Evolutionary conservation across 2,329 filamentous ascomycete species (phyloP), one percentile per base, ranked within the genome.

Genomic region (Fonsecaea pedrosoi): DNA sequence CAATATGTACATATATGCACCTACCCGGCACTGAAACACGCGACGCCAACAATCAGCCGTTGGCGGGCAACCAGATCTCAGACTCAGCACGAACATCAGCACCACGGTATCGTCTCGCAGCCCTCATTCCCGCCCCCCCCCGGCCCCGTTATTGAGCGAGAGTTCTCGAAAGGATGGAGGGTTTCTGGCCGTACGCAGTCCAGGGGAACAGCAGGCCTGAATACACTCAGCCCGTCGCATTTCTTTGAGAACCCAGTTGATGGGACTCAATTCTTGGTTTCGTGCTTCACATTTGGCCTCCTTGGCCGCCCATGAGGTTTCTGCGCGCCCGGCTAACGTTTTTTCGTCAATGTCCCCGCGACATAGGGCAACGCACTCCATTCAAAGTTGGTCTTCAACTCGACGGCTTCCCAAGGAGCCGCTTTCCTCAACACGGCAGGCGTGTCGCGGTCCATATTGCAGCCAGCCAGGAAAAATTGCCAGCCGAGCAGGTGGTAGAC

Each of bases 391-490:
- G 69, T 73, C 71, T 83, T 78, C 69, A 86, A 65, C n/a, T 84
- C 78, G 57, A 83, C 77, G 67, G 75, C 76, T 42, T 80, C 81
- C 85, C 85, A 87, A 15, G 78, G 77, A 0, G 80, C 81, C 21
- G 81, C 82, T 13, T 75, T 74, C 60, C 76, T 77, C 69, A 86
- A 72, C 54, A 75, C 80, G 32, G 74, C 72, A 60, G 77, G 77
- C 10, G 83, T 86, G 75, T 84, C 79, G 55, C 84, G 76, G 72
- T 82, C 78, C 67, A 87, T 70, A 62, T 81, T 76, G 71, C 85
- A 87, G 65, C 82, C 82, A 4, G 82, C 84, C 70, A 86, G 75
- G 68, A 84, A 83, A 70, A 82, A 84, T 4, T 79, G 78, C 84
- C 84, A 87, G 4, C 83, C 82, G 2, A 82, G 54, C 2, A 77